Evolutionary conservation across 2,329 filamentous ascomycete genomes (phyloP).

Genomic region (Xylariaceae sp.): DNA sequence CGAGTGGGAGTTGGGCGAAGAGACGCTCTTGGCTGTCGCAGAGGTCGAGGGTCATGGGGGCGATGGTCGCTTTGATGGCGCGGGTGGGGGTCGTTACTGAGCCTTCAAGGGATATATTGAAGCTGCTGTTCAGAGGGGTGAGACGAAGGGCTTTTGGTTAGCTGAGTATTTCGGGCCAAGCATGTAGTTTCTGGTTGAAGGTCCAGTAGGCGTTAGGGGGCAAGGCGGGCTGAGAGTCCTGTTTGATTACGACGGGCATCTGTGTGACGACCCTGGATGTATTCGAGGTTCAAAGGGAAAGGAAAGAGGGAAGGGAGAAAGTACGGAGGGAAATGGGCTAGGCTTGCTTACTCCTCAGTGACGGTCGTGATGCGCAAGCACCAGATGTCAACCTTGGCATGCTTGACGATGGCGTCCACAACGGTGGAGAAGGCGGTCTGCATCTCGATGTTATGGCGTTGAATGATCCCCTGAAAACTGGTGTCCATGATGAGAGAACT

Average conservation of each 20-base stretch:
- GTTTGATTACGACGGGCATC: no score
- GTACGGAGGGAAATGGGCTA: constrained; percentile 6
- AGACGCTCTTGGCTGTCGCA: constrained; percentile 12
- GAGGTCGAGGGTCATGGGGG: constrained; percentile 11
- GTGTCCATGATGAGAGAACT: constrained; percentile 9
- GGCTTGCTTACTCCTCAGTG: constrained; percentile 26
- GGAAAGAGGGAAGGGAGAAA: no score
- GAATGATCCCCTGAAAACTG: constrained; percentile 17
- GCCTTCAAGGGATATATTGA: constrained; percentile 24
- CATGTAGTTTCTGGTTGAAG: not conserved
- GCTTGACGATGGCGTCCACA: constrained; percentile 17
- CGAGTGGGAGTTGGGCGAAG: constrained; percentile 24
- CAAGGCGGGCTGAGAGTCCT: no score
- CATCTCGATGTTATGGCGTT: constrained; percentile 18
- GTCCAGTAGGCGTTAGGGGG: not conserved
- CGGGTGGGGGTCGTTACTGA: constrained; percentile 23
- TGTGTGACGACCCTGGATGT: no score
- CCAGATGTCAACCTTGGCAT: constrained; percentile 21
- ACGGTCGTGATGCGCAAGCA: constrained; percentile 27
- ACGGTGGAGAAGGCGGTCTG: constrained; percentile 20
- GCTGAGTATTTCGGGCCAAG: not conserved
- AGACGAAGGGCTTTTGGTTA: no score
- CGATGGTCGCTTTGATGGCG: constrained; percentile 8
- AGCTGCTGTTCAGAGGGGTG: constrained; percentile 20
- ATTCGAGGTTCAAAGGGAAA: no score